Conservation (phyloP, 768 basidiomycete genomes). For the Butyriboletus loyo region DNA sequence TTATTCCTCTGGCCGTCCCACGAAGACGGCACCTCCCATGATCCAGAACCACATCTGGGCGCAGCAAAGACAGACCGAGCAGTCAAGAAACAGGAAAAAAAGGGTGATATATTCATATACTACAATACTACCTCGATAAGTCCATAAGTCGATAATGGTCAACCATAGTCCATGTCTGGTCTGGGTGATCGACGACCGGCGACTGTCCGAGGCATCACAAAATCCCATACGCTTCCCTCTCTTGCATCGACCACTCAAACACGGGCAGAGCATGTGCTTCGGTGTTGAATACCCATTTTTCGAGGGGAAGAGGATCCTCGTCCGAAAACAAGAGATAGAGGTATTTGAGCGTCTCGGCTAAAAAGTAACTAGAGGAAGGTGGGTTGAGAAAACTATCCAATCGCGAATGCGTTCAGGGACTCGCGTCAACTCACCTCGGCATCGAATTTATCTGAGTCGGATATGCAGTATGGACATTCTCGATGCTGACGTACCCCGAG, state of each 20-base stretch:
- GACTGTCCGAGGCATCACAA: background rate
- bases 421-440: slow-evolving; percentile 74
- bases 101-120: background rate
- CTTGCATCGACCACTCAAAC: slow-evolving; percentile 57
- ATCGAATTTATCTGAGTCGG: slow-evolving; percentile 49
- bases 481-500: slow-evolving; percentile 59
- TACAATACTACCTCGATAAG: no score
- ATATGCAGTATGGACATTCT: slow-evolving; percentile 39
- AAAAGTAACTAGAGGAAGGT: slow-evolving; percentile 40
- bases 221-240: slow-evolving; percentile 43
- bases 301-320: slow-evolving; percentile 52
- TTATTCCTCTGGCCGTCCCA: background rate
- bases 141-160: background rate
- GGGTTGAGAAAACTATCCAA: slow-evolving; percentile 11
- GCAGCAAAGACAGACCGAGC: background rate
- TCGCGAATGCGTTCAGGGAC: slow-evolving; percentile 9
- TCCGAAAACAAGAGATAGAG: slow-evolving; percentile 67
- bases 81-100: background rate
- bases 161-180: background rate
- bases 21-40: no score
- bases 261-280: slow-evolving; percentile 80
- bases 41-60: background rate
- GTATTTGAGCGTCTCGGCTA: slow-evolving; percentile 67
- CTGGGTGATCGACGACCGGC: background rate
- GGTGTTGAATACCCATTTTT: slow-evolving; percentile 61